A percentile compares a stretch with the other conserved stretches of the same genome.
Evolutionary conservation across 2,329 filamentous ascomycete species (phyloP).

Genomic region (Aspergillus novoparasiticus): DNA sequence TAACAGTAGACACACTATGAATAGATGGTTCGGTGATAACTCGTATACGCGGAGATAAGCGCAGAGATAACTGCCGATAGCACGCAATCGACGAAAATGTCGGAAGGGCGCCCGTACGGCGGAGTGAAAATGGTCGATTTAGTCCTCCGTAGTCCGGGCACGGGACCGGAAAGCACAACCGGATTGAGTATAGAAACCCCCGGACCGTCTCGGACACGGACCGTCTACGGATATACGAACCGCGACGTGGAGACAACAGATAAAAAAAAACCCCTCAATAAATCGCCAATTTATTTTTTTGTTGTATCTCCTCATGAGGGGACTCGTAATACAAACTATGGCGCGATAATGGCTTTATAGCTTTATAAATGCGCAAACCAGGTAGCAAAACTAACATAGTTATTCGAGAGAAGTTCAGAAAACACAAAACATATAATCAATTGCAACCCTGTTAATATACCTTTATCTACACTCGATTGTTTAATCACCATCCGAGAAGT

Average conservation of each 20-base stretch:
- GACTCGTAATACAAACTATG: background rate
- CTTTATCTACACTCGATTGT: too few species aligned
- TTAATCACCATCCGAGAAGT: too few species aligned
- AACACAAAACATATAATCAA: background rate
- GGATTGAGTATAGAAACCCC: background rate
- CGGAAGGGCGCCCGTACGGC: background rate
- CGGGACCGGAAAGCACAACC: background rate
- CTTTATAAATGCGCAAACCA: background rate
- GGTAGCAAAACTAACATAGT: background rate
- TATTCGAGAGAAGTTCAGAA: background rate
- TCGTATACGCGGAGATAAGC: too few species aligned
- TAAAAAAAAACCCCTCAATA: background rate
- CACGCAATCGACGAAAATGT: background rate
- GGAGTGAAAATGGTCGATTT: background rate
- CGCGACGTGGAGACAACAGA: background rate
- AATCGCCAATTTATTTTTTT: background rate
- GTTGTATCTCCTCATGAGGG: constrained; percentile 8
- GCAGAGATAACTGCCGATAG: background rate
- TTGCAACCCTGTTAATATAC: background rate
- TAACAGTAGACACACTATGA: background rate
- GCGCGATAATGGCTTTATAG: background rate
- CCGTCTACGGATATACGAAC: background rate
- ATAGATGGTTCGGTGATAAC: background rate
- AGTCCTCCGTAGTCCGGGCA: background rate
- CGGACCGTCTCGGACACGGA: background rate